Conservation (phyloP, 495 filamentous ascomycete species). For the Pyrenula massariospora region DNA sequence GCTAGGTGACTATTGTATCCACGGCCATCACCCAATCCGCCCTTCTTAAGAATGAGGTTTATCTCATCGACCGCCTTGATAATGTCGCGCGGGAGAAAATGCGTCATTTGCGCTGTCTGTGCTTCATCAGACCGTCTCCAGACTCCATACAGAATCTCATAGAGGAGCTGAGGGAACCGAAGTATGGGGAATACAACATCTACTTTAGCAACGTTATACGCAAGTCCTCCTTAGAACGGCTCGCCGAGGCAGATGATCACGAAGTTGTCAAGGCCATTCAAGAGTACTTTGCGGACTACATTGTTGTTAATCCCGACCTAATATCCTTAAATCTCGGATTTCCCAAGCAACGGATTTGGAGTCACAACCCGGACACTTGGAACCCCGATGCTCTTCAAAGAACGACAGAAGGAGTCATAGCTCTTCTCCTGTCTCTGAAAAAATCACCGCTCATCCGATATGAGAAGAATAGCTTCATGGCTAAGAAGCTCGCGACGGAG, state of each 20-base stretch:
- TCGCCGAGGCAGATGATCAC: conserved; percentile 96
- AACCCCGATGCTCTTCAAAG: conserved; percentile 76
- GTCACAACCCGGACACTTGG: conserved; percentile 71
- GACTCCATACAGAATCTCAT: conserved; percentile 87
- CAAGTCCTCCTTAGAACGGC: conserved; percentile 87
- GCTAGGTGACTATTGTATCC: conserved; percentile 73
- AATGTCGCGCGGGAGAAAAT: conserved; percentile 90
- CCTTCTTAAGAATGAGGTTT: conserved; percentile 93
- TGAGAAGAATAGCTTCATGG: conserved; percentile 80
- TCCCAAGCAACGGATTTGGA: conserved; percentile 66
- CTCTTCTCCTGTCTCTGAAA: conserved; percentile 72
- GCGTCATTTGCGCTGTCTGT: conserved; percentile 89
- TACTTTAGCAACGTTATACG: conserved; percentile 96
- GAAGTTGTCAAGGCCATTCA: conserved; percentile 88
- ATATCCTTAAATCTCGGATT: conserved; percentile 70
- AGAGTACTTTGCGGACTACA: conserved; percentile 91
- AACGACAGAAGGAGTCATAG: conserved; percentile 75
- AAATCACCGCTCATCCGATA: conserved; percentile 94
- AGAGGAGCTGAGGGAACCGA: conserved; percentile 90
- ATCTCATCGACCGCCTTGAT: conserved; percentile 91
- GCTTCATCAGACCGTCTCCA: conserved; percentile 82
- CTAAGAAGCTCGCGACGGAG: conserved; percentile 87
- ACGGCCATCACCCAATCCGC: conserved; percentile 92
- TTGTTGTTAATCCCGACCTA: conserved; percentile 89
- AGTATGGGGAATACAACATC: conserved; percentile 94